These are phyloP conservation scores for Chalciporus sp. DNA, from an alignment of 1,284 basidiomycete species.

Conservation along the genomic window DNA sequence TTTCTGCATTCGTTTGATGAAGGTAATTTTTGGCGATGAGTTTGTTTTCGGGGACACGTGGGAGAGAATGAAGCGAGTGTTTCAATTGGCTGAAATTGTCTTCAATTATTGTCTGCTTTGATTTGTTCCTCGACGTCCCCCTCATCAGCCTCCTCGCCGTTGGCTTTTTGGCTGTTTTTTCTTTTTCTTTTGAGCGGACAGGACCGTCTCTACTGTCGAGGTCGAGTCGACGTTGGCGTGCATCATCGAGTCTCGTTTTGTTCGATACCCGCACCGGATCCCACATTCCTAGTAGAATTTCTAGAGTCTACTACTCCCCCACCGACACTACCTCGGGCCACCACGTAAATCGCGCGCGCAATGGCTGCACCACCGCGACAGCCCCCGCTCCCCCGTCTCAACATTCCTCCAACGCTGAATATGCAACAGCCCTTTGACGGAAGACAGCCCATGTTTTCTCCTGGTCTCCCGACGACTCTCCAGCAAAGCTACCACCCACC, in stretches of 20 bases:
- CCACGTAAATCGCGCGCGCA: constrained; percentile 5
- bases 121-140: constrained; percentile 2
- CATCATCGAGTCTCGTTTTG: constrained; percentile 5
- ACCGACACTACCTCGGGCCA: neutral
- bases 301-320: neutral
- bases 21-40: too few species aligned
- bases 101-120: neutral
- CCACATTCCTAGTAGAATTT: too few species aligned
- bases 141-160: too few species aligned
- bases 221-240: constrained; percentile 11
- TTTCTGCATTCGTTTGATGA: too few species aligned
- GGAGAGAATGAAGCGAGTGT: constrained; percentile 10
- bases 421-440: constrained; percentile 49
- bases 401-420: constrained; percentile 45
- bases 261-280: neutral
- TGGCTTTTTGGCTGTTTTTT: neutral
- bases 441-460: constrained; percentile 59
- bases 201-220: neutral
- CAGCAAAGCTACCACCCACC: constrained; percentile 63
- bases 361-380: constrained; percentile 35
- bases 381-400: constrained; percentile 49
- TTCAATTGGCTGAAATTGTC: neutral
- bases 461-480: constrained; percentile 61
- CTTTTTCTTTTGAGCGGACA: neutral
- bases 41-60: constrained; percentile 11